phyloP scores from a whole-genome alignment of 495 filamentous ascomycete species.

The Podospora tetraspora region DNA sequence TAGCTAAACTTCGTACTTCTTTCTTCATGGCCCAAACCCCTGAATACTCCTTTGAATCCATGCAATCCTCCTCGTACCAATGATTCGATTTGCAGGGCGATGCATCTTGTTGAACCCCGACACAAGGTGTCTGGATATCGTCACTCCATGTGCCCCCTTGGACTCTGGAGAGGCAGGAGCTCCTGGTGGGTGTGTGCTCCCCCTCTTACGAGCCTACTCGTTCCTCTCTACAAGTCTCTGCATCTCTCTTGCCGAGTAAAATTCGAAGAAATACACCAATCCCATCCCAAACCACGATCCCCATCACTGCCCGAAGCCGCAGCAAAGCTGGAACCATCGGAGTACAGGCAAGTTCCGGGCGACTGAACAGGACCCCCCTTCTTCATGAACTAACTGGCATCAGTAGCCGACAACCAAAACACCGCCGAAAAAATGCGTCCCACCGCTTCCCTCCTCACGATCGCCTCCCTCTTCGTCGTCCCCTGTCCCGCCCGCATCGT shows the following conservation, averaged over 20 bases:
- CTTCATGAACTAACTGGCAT: background rate
- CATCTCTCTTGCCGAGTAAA: background rate
- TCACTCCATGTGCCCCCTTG: too few species aligned
- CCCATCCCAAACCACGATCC: background rate
- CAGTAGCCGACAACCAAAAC: background rate
- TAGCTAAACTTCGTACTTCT: background rate
- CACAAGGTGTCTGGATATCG: background rate
- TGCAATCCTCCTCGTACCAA: background rate
- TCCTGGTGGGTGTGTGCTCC: too few species aligned
- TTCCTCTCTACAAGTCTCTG: background rate
- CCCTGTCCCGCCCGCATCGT: background rate
- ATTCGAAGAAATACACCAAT: background rate
- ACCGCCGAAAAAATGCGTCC: background rate
- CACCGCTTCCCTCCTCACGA: background rate
- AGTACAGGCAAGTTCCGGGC: background rate
- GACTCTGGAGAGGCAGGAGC: background rate
- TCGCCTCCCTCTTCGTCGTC: background rate
- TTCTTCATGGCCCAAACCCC: background rate
- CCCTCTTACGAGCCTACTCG: background rate
- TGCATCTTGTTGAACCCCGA: too few species aligned
- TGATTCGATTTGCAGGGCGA: background rate
- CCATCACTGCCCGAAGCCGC: too few species aligned
- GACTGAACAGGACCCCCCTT: background rate
- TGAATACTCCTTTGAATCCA: background rate
- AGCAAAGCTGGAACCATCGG: background rate